Conservation (phyloP, 2,329 filamentous ascomycete species). For the Ophiostoma tasmaniense region DNA sequence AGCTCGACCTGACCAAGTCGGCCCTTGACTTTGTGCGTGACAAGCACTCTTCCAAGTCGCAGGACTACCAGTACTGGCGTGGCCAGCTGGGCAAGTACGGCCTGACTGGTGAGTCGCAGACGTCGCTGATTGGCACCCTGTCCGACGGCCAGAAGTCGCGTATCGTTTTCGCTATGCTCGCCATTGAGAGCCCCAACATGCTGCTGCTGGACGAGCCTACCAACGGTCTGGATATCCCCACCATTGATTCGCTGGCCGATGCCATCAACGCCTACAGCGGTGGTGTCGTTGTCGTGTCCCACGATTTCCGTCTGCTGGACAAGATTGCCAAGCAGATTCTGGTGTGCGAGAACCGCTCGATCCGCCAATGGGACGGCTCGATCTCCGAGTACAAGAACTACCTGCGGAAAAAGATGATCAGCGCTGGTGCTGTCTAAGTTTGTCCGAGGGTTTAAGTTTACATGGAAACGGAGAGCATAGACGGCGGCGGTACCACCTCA, state of each 20-base stretch:
- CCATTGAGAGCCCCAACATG: slow-evolving; percentile 97
- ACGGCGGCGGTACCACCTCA: not conserved
- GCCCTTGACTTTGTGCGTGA: slow-evolving; percentile 95
- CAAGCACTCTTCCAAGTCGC: slow-evolving; percentile 79
- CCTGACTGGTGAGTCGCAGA: slow-evolving; percentile 86
- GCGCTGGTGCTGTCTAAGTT: slow-evolving; percentile 68
- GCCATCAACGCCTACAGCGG: slow-evolving; percentile 95
- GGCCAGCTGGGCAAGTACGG: slow-evolving; percentile 95
- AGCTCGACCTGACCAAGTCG: slow-evolving; percentile 96
- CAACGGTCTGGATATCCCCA: slow-evolving; percentile 98
- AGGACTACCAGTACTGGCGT: slow-evolving; percentile 99
- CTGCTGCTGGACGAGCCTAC: slow-evolving; percentile 95
- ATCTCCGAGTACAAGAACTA: slow-evolving; percentile 98
- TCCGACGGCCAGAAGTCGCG: slow-evolving; percentile 97
- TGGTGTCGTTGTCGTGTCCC: slow-evolving; percentile 94
- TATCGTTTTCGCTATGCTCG: slow-evolving; percentile 94
- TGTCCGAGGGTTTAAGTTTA: too few relatives aligned
- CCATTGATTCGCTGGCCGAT: slow-evolving; percentile 93
- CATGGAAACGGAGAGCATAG: slow-evolving; percentile 23
- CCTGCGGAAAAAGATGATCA: slow-evolving; percentile 98
- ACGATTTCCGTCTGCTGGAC: slow-evolving; percentile 98
- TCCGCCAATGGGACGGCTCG: slow-evolving; percentile 75
- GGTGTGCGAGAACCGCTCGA: slow-evolving; percentile 97
- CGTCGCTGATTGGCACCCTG: slow-evolving; percentile 92
- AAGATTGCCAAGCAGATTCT: slow-evolving; percentile 99